These are phyloP conservation scores for Ustilago xerochloae DNA, from an alignment of 1,284 basidiomycete genomes.

Conservation along the genomic window DNA sequence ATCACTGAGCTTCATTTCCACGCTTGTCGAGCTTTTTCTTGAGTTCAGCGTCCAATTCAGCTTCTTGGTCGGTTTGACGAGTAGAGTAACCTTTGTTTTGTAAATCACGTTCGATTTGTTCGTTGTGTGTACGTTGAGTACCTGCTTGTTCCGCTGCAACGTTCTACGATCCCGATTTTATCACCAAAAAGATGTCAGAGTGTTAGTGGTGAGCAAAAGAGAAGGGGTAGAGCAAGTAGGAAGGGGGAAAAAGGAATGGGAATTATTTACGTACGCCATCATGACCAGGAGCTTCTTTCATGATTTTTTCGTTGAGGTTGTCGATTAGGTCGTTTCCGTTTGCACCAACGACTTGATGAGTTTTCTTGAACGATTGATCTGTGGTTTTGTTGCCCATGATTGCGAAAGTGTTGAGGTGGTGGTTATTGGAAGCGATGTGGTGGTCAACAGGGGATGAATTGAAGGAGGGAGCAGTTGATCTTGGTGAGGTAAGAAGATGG, in stretches of 20 bases:
- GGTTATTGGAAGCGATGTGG: neutral
- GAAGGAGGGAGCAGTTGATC: too few relatives aligned
- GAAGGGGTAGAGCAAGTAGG: neutral
- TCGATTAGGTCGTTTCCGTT: conserved; percentile 40
- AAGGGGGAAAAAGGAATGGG: neutral
- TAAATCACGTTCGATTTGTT: conserved; percentile 41
- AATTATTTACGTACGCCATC: conserved; percentile 29
- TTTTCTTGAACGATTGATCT: conserved; percentile 47
- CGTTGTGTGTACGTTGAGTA: conserved; percentile 27
- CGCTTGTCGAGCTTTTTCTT: conserved; percentile 47
- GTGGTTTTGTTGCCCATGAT: conserved; percentile 41
- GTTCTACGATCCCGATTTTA: conserved; percentile 17
- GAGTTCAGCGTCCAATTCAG: conserved; percentile 21
- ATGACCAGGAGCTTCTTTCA: conserved; percentile 45
- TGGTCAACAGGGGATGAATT: neutral
- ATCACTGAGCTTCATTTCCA: conserved; percentile 33
- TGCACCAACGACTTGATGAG: conserved; percentile 47
- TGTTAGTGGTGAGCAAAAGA: neutral
- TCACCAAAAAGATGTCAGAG: neutral
- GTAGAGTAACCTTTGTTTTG: conserved; percentile 41
- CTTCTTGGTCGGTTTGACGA: conserved; percentile 31
- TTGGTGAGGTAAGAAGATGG: neutral
- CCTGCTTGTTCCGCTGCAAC: conserved; percentile 23
- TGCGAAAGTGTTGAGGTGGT: neutral
- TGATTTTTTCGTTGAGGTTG: conserved; percentile 43